Base-by-base conservation (phyloP, 148 eudicot genomes). In the Rheum nobile region DNA sequence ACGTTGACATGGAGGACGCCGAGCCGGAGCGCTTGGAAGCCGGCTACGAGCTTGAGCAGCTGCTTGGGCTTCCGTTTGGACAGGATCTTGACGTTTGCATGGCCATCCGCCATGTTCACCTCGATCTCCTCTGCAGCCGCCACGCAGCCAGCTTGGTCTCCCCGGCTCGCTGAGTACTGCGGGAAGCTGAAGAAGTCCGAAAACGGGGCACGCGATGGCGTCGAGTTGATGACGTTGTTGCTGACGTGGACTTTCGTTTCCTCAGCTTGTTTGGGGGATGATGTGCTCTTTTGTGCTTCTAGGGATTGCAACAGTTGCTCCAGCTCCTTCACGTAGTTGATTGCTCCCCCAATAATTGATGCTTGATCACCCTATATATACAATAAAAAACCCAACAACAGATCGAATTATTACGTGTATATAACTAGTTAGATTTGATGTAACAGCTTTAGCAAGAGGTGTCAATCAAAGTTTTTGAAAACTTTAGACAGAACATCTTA, bases 1-100 rank as follows among this genome's bases (percentile, higher is more conserved):
- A 91, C 84, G 67, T 82, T 91, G 61, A 91, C 90, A 77, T 91
- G 97, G n/a, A 91, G 90, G 43, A 89, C 79, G 26, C 76, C 79
- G 34, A 91, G 86, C 29, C 90, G 65, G 46, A 84, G 81, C 47
- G 80, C 73, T 72, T 91, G 91, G 75, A 91, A 77, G 16, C 88
- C 87, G 6, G 84, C 74, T 54, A 89, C 85, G 50, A 91, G 55
- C 75, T 81, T 83, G 14, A 84, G 32, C 8, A 91, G 83, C 77
- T 89, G 91, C 52, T 81, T 88, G 0, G 87, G 84, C 52, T 81
- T 77, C 32, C 80, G 84, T 72, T 82, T 87, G 1, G 88, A 74
- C 11, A 85, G 72, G 38, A 91, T 86, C 71, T 87, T 91, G 2
- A 91, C 75, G 79, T 83, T 89, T 63, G 91, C 97, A 86, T 91